Evolutionary conservation across 257 asterid species (phyloP).

Genomic region (Penstemon davidsonii): DNA sequence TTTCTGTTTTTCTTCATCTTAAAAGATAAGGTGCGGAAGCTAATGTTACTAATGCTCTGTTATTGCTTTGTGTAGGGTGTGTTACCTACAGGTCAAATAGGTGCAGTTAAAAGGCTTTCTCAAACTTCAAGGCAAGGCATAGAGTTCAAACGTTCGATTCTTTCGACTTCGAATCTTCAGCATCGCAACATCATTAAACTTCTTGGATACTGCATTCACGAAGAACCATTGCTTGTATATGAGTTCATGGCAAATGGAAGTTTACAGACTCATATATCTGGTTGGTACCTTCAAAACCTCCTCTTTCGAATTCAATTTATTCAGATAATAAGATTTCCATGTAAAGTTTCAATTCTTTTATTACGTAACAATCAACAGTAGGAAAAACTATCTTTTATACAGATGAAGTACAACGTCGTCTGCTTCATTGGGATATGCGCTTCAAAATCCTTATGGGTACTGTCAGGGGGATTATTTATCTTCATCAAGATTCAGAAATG

Average conservation of each 20-base stretch:
- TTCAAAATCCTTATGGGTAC: conserved; percentile 31
- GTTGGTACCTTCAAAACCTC: not conserved
- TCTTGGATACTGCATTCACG: conserved; percentile 32
- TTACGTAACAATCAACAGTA: too few relatives aligned
- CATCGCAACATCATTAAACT: conserved; percentile 30
- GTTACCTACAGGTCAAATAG: conserved; percentile 21
- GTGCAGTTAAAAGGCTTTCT: conserved; percentile 26
- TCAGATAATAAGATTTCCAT: not conserved
- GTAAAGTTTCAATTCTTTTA: not conserved
- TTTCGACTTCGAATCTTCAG: conserved; percentile 21
- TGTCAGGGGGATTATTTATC: conserved; percentile 30
- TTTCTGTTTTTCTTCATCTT: not conserved
- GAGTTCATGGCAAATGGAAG: conserved; percentile 30
- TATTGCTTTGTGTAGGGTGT: conserved; percentile 18
- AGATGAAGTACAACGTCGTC: conserved; percentile 5
- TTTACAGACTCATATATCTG: not conserved
- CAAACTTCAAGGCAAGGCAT: not conserved
- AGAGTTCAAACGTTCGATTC: conserved; percentile 16
- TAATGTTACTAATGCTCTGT: not conserved
- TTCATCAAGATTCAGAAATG: conserved; percentile 28
- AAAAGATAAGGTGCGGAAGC: too few relatives aligned
- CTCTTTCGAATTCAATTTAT: not conserved
- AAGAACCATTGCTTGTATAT: conserved; percentile 20
- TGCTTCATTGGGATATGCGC: conserved; percentile 24
- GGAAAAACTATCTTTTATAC: not conserved